Percentiles rank a stretch among this genome's conserved stretches.
phyloP scores from a whole-genome alignment of 345 rosid genomes.

The Barbarea vulgaris region DNA sequence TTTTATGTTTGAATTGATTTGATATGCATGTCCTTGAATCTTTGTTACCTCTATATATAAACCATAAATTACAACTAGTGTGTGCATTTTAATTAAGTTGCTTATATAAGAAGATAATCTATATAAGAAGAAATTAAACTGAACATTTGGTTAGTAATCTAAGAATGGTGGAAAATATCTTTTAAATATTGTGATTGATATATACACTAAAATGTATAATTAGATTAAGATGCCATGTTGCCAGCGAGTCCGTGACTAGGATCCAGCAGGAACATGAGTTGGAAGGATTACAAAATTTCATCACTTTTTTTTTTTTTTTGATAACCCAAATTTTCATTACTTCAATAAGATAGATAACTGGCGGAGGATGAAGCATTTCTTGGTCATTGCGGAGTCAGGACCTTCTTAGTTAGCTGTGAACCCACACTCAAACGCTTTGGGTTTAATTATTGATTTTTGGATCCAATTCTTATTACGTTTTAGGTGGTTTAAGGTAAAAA shows the following conservation, averaged over 20 bases:
- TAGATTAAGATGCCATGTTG: background rate
- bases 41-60: conserved; percentile 2
- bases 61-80: background rate
- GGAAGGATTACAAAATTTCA: background rate
- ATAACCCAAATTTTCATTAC: too few relatives aligned
- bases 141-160: background rate
- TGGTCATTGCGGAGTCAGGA: background rate
- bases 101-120: background rate
- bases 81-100: background rate
- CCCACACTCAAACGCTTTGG: background rate
- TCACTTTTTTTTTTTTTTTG: too few relatives aligned
- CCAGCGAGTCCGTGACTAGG: conserved; percentile 11
- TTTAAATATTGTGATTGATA: background rate
- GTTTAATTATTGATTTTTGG: background rate
- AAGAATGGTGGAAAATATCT: background rate
- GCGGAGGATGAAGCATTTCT: conserved; percentile 7
- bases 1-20: conserved; percentile 2
- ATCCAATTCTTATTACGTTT: background rate
- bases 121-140: background rate
- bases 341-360: background rate
- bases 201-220: background rate
- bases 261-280: conserved; percentile 12
- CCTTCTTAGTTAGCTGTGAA: background rate
- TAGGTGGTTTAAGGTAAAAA: background rate
- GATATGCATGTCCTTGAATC: background rate